Conservation (phyloP, 2,329 filamentous ascomycete species). For the Ophiostoma novo-ulmi region DNA sequence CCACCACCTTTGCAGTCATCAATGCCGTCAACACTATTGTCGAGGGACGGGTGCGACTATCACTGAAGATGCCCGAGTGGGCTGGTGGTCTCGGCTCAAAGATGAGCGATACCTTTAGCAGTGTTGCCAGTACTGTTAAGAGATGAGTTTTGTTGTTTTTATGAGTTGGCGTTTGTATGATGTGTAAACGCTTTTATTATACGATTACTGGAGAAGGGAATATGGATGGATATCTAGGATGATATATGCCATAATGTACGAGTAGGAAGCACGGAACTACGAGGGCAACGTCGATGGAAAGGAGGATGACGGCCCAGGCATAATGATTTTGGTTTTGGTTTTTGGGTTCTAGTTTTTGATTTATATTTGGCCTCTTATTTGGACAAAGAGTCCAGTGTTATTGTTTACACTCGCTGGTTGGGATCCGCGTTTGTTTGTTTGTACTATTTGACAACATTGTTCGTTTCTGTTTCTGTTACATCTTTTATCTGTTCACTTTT, state of each 20-base stretch:
- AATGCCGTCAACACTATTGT: conserved; percentile 79
- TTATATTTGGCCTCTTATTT: neutral
- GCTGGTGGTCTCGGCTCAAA: conserved; percentile 38
- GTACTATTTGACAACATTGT: neutral
- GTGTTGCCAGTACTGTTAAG: conserved; percentile 17
- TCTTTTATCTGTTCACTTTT: neutral
- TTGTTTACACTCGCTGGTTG: neutral
- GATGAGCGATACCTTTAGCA: conserved; percentile 20
- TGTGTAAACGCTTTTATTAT: conserved; percentile 11
- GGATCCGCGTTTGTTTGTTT: neutral
- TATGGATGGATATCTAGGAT: neutral
- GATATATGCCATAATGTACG: conserved; percentile 15
- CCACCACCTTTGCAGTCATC: conserved; percentile 73
- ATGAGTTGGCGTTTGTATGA: neutral
- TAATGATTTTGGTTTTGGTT: conserved; percentile 10
- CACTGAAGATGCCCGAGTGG: conserved; percentile 51
- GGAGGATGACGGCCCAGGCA: neutral
- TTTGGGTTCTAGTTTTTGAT: neutral
- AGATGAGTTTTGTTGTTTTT: conserved; percentile 18
- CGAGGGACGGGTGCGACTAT: conserved; percentile 69
- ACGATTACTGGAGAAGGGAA: neutral
- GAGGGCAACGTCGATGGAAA: neutral
- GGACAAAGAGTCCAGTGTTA: neutral
- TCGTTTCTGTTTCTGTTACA: too few species aligned
- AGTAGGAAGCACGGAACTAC: neutral